A percentile compares a stretch with the other conserved stretches of the same genome.
Conservation (phyloP, 2,329 filamentous ascomycete genomes). For the Leptographium radiaticola region DNA sequence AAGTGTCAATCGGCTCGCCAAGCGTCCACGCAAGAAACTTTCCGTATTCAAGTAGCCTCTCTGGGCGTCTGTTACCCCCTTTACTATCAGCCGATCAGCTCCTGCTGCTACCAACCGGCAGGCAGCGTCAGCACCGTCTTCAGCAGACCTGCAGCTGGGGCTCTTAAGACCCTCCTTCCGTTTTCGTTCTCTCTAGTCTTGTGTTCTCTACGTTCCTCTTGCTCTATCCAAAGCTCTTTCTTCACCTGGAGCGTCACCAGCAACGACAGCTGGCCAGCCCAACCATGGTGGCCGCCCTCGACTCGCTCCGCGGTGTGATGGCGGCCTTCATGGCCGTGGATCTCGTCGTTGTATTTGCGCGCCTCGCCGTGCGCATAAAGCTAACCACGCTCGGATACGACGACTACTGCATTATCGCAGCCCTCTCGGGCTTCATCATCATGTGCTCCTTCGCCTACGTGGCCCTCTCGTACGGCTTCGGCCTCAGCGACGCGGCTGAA, state of each 20-base stretch:
- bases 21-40: too few relatives aligned
- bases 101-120: not conserved
- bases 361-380: not conserved
- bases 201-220: not conserved
- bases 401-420: not conserved
- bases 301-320: not conserved
- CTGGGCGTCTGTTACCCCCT: not conserved
- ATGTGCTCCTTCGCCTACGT: slow-evolving; percentile 1
- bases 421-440: not conserved
- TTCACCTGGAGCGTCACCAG: not conserved
- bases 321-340: not conserved
- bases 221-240: not conserved
- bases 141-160: not conserved
- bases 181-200: not conserved
- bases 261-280: not conserved
- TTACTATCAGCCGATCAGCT: not conserved
- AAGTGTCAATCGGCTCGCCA: not conserved
- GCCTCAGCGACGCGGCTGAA: not conserved
- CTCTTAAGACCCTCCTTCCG: not conserved
- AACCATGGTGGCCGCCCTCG: not conserved
- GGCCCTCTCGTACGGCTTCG: not conserved
- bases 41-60: not conserved
- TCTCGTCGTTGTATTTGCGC: not conserved
- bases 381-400: not conserved
- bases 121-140: not conserved